Base-by-base conservation (phyloP, 2,329 filamentous ascomycete genomes). In the Ophiostoma pallidulum region DNA sequence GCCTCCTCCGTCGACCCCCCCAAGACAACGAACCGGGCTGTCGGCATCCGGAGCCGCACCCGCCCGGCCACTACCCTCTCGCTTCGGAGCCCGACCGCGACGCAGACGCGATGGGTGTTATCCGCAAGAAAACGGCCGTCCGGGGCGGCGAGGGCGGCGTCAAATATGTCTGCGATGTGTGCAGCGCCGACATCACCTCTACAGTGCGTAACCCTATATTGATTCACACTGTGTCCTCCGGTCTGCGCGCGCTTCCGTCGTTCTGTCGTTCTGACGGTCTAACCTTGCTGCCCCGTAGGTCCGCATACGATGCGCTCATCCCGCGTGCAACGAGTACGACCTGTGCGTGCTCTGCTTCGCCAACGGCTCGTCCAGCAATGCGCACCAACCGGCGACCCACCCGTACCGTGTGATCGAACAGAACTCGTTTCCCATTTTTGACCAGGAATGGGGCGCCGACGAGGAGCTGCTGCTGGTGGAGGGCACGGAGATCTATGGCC, bases 111-210 rank as follows among this genome's bases (percentile, higher is more conserved):
- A 96, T 96, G 91, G 90, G 89, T 58, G 85, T 95, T 60, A 95
- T 96, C 64, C 85, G 90, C 63, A 96, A 96, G 74, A 96, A 96
- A 72, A 92, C 87, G 51, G 86, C 85, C 56, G 82, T 83, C 47
- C 77, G 86, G 61, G 87, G 86, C 53, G 88, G 84, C 44, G 88
- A 96, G 63, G 89, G 86, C 41, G 86, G 86, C 54, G 86, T 89
- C 28, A 96, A 97, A 64, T 98, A 94, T 65, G 88, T 97, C 56
- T 98, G 92, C 71, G 94, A 98, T 66, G 84, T 94, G 50, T 98
- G 92, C 66, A 94, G 88, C 38, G 87, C 87, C 49, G 92, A 98
- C 65, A 94, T 98, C 57, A 98, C 92, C 40, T 92, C 90, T 5
- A 98, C 92, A 40, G 92, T 73, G 10, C 24, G 24, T 10, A 5